Conservation (phyloP, 108 stramenopile species). For the Pelagomonas calceolata region DNA sequence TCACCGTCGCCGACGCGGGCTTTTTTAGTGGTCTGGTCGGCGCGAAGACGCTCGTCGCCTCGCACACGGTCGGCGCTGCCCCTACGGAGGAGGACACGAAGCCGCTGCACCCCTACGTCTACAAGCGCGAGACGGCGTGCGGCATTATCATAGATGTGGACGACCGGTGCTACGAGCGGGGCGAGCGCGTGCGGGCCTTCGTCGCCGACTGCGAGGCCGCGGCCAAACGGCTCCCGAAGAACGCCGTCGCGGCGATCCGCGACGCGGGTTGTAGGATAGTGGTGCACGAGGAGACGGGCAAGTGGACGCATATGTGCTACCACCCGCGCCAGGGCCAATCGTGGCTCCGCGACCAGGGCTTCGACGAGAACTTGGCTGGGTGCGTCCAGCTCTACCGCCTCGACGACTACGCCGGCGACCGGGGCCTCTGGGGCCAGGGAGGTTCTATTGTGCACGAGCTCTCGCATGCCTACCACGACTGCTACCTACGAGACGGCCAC, state of each 20-base stretch:
- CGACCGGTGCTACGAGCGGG: neutral
- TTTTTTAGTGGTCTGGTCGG: no score
- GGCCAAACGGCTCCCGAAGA: neutral
- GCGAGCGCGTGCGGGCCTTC: neutral
- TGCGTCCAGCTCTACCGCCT: constrained; percentile 60
- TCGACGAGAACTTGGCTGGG: constrained; percentile 45
- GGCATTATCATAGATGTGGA: neutral
- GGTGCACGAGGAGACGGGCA: neutral
- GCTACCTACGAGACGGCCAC: constrained; percentile 51
- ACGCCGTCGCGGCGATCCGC: neutral
- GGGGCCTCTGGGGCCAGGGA: constrained; percentile 62
- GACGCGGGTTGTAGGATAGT: neutral
- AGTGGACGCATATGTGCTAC: neutral
- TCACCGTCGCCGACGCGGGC: no score
- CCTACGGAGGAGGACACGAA: no score
- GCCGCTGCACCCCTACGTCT: neutral
- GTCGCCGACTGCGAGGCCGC: neutral
- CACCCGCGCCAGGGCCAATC: constrained; percentile 4
- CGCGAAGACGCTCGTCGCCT: no score
- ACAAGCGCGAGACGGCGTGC: neutral
- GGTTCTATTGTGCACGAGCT: constrained; percentile 69
- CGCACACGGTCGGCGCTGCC: no score
- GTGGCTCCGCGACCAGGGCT: constrained; percentile 7
- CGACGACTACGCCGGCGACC: constrained; percentile 43
- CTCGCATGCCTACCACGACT: constrained; percentile 67